Conservation (phyloP, 2,329 filamentous ascomycete genomes). For the Geosmithia flava region DNA sequence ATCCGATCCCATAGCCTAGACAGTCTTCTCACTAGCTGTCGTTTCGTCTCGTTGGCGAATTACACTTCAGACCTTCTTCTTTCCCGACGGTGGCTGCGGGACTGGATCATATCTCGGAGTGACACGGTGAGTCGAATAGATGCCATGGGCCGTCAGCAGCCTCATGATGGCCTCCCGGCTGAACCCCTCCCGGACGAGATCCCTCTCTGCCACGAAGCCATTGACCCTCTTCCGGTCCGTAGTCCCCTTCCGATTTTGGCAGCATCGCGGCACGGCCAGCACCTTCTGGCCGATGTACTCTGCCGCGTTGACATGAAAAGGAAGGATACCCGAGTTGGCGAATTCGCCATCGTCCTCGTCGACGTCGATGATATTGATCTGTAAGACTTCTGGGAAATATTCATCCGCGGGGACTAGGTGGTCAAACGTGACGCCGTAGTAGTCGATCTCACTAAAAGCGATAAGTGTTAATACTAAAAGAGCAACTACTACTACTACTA, state of each 20-base stretch:
- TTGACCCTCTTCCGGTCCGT: constrained; percentile 2
- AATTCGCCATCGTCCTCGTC: constrained; percentile 11
- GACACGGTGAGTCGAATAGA: constrained; percentile 2
- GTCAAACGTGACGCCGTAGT: too few relatives aligned
- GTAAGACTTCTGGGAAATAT: too few relatives aligned
- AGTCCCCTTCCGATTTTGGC: constrained; percentile 3
- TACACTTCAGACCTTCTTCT: too few relatives aligned
- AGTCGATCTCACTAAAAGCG: constrained; percentile 28
- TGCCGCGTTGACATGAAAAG: constrained; percentile 18
- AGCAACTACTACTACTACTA: background rate
- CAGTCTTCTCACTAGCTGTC: too few relatives aligned
- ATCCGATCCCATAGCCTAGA: too few relatives aligned
- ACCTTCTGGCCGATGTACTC: constrained; percentile 25
- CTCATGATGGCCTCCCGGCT: constrained; percentile 3
- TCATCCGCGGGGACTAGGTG: too few relatives aligned
- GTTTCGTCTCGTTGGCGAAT: too few relatives aligned
- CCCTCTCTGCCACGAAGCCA: constrained; percentile 1
- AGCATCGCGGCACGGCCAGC: constrained; percentile 1
- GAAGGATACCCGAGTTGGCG: constrained; percentile 19
- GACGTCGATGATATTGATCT: too few relatives aligned
- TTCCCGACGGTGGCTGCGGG: too few relatives aligned
- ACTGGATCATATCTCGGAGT: too few relatives aligned
- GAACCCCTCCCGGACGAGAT: constrained; percentile 2
- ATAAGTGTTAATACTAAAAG: constrained; percentile 4
- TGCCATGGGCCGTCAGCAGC: constrained; percentile 2